These are phyloP conservation scores for Krasilnikovozyma curviuscula DNA, from an alignment of 768 basidiomycete species.

Conservation along the genomic window DNA sequence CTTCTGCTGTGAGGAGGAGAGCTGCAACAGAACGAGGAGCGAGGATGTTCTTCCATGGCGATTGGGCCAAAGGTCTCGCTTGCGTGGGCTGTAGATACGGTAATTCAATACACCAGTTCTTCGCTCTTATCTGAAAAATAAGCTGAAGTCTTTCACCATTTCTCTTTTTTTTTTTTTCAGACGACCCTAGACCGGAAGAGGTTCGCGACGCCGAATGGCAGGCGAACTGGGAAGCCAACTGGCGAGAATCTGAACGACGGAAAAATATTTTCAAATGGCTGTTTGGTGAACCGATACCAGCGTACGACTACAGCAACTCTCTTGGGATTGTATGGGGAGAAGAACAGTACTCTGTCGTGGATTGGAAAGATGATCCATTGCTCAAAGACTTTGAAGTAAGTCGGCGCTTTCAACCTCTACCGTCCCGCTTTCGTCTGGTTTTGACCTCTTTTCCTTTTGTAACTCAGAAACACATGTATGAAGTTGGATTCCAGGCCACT, in stretches of 20 bases:
- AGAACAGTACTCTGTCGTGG: neutral
- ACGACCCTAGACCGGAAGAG: conserved; percentile 5
- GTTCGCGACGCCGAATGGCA: neutral
- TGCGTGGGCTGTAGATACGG: too few species aligned
- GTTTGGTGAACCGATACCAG: neutral
- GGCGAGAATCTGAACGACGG: neutral
- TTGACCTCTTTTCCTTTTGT: neutral
- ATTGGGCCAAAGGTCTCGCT: too few species aligned
- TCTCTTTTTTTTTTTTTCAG: neutral
- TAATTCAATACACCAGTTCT: too few species aligned
- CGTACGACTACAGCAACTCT: conserved; percentile 3
- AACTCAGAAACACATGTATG: neutral
- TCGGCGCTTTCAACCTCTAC: too few species aligned
- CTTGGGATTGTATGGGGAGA: conserved; percentile 5
- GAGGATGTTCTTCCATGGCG: neutral
- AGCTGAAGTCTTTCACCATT: too few species aligned
- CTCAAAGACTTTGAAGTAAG: conserved; percentile 7
- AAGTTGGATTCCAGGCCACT: neutral
- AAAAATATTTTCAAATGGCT: conserved; percentile 2
- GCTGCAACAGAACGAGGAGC: conserved; percentile 19
- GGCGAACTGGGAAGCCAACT: conserved; percentile 1
- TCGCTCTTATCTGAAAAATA: too few species aligned
- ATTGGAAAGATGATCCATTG: conserved; percentile 8
- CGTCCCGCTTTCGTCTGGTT: neutral
- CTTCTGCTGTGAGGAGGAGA: conserved; percentile 14